phyloP scores from a whole-genome alignment of 371 early-diverging fungal species.

The Syncephalastrum monosporum region DNA sequence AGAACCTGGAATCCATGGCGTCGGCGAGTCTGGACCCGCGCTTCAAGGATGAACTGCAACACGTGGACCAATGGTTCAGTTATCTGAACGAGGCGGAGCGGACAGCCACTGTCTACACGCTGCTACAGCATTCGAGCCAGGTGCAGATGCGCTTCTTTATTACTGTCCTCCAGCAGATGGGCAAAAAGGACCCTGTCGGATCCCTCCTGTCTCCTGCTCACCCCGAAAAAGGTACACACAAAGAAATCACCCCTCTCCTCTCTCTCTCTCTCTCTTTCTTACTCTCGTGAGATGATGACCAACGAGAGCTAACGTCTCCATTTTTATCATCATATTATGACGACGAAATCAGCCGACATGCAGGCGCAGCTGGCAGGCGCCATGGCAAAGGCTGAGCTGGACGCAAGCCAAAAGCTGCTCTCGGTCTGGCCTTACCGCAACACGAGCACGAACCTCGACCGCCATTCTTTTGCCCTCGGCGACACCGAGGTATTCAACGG shows the following conservation, averaged over 20 bases:
- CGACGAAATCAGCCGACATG: slow-evolving; percentile 39
- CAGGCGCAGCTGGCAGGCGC: slow-evolving; percentile 57
- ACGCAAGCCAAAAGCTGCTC: slow-evolving; percentile 55
- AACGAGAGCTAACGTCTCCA: too few species aligned
- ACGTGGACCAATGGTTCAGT: slow-evolving; percentile 94
- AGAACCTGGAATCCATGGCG: slow-evolving; percentile 93
- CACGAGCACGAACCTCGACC: slow-evolving; percentile 52
- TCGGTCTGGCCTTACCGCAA: slow-evolving; percentile 53
- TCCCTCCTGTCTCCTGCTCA: slow-evolving; percentile 53
- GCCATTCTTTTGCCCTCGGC: slow-evolving; percentile 68
- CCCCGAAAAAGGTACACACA: slow-evolving; percentile 44
- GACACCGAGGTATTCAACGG: slow-evolving; percentile 41
- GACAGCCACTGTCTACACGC: slow-evolving; percentile 86
- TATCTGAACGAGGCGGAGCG: slow-evolving; percentile 89
- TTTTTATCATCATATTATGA: not conserved
- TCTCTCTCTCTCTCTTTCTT: slow-evolving; percentile 11
- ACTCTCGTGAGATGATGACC: not conserved
- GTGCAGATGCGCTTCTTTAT: slow-evolving; percentile 93
- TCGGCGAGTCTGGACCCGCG: slow-evolving; percentile 74
- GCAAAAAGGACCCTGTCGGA: slow-evolving; percentile 65
- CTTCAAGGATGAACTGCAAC: slow-evolving; percentile 71
- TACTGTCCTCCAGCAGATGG: slow-evolving; percentile 88
- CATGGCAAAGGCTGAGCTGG: slow-evolving; percentile 62
- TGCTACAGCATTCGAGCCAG: slow-evolving; percentile 85
- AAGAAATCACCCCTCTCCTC: slow-evolving; percentile 5